Evolutionary conservation across 768 basidiomycete species (phyloP), one percentile per base, ranked within the genome.

Genomic region (Suillus cothurnatus): DNA sequence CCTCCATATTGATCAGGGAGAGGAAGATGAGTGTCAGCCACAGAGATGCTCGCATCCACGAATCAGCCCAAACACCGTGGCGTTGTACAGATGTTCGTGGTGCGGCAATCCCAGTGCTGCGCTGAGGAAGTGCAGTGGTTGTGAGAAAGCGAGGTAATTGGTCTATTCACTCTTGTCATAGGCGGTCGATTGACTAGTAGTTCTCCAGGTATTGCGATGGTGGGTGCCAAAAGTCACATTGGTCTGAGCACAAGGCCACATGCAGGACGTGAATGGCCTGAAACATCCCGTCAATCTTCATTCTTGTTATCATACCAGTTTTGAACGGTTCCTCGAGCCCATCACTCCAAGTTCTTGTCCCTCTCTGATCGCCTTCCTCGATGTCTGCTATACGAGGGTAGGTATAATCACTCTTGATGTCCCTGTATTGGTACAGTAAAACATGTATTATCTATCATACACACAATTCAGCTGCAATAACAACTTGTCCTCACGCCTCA

Each of bases 81-180:
- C 74, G 43, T 74, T 91, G 49, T 89, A 86, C 73, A 76, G 81
- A 31, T 91, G 89, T 69, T 86, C 87, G 31, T 86, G 83, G 81
- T 90, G 89, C 66, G 80, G 83, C 7, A 89, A 88, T 64, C 87
- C 88, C 7, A 88, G 85, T 59, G 86, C 85, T 0, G 79, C 80
- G 8, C 71, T 88, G 56, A 80, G 81, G 67, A 88, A 85, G 72
- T 88, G 87, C 66, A 71, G 74, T 6, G 78, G 81, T 2, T 85
- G 84, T 61, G 76, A 69, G 31, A 78, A 74, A 62, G 76, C 80
- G 12, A 81, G 81, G 82, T 81, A 68, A 66, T 61, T 28, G 17
- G 11, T 14, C 6, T 4, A 34, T n/a, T 31, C 6, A 38, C 14
- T 55, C 41, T 49, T 23, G 36, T 9, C 9, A 23, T 12, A 14